Evolutionary conservation across 169 alveolate species (phyloP).

Genomic region (Neospora caninum): DNA sequence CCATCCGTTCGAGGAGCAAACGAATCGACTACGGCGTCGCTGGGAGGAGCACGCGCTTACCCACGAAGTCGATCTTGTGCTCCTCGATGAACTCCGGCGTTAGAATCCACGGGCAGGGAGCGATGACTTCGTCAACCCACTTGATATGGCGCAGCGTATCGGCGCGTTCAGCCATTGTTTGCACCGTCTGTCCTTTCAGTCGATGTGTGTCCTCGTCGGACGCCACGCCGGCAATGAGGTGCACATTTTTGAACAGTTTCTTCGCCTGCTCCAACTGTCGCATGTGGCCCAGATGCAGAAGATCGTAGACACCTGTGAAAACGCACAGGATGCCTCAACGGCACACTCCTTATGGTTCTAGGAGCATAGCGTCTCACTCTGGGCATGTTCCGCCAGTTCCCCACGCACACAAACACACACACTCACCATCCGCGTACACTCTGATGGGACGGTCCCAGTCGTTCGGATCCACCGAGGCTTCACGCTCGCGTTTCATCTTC

Average conservation of each 20-base stretch:
- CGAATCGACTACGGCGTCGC: too few species aligned
- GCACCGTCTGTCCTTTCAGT: conserved; percentile 93
- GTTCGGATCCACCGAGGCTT: background rate
- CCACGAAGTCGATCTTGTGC: conserved; percentile 91
- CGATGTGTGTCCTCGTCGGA: conserved; percentile 95
- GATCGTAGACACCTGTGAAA: conserved; percentile 93
- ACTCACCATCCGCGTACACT: conserved; percentile 39
- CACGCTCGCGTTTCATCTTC: background rate
- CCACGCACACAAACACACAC: too few species aligned
- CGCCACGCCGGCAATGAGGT: conserved; percentile 95
- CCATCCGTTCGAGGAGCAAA: too few species aligned
- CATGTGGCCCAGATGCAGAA: conserved; percentile 97
- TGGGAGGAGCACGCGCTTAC: conserved; percentile 30
- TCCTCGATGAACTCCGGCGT: conserved; percentile 90
- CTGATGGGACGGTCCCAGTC: conserved; percentile 3
- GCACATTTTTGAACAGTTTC: conserved; percentile 91
- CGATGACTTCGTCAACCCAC: conserved; percentile 97
- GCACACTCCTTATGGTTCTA: background rate
- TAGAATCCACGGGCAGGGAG: conserved; percentile 97
- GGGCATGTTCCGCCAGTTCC: too few species aligned
- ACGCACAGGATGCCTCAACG: background rate
- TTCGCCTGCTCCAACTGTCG: conserved; percentile 96
- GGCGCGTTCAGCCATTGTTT: conserved; percentile 92
- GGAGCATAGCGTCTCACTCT: too few species aligned
- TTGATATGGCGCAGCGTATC: conserved; percentile 93